Evolutionary conservation across 1,284 basidiomycete species (phyloP).

Genomic region (Irpex rosettiformis): DNA sequence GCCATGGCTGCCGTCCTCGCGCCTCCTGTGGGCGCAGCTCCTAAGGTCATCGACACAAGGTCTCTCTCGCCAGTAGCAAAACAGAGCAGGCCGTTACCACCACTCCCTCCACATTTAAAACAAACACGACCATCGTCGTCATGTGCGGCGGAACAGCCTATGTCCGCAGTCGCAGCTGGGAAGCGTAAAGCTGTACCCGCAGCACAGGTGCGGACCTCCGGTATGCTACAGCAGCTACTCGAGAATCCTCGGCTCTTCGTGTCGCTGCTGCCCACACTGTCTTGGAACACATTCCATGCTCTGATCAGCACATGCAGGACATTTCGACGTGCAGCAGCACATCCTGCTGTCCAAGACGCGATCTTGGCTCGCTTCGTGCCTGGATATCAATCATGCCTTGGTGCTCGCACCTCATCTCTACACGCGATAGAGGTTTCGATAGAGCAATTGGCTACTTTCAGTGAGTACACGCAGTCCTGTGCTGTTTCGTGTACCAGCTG

Average conservation of each 20-base stretch:
- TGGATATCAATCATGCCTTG: conserved; percentile 45
- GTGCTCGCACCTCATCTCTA: conserved; percentile 36
- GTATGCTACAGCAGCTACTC: conserved; percentile 24
- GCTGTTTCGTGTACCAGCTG: not conserved
- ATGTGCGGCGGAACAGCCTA: not conserved
- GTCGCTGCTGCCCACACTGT: conserved; percentile 37
- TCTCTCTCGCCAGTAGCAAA: not conserved
- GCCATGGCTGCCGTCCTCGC: conserved; percentile 6
- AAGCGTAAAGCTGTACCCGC: conserved; percentile 7
- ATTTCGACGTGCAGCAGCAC: conserved; percentile 42
- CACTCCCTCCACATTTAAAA: conserved; percentile 1
- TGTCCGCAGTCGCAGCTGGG: conserved; percentile 11
- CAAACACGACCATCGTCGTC: not conserved
- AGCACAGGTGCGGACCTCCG: not conserved
- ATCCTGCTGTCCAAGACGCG: conserved; percentile 41
- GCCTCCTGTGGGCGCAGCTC: not conserved
- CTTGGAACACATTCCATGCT: conserved; percentile 54
- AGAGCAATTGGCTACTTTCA: conserved; percentile 54
- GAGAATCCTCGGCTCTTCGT: conserved; percentile 41
- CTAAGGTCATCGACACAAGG: not conserved
- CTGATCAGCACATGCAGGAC: conserved; percentile 47
- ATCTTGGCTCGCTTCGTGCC: conserved; percentile 60
- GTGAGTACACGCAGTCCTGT: conserved; percentile 22
- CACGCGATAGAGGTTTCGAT: conserved; percentile 50
- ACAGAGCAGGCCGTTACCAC: conserved; percentile 8